phyloP scores from a whole-genome alignment of 306 rosid genomes.

The Fagus sylvatica region DNA sequence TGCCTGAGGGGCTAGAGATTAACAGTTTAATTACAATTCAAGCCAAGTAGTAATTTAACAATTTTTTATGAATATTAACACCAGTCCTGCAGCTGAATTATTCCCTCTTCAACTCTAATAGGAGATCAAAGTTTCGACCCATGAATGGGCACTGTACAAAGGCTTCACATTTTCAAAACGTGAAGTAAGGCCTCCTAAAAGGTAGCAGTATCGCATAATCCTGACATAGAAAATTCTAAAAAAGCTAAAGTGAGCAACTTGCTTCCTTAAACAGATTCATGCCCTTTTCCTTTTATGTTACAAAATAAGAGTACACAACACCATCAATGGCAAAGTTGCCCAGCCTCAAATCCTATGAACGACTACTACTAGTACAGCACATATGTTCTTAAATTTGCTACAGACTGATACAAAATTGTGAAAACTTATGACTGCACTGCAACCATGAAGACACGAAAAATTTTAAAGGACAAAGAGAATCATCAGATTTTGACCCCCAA shows the following conservation, averaged over 20 bases:
- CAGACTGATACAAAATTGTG: conserved; percentile 56
- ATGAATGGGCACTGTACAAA: too few species aligned
- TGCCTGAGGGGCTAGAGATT: too few species aligned
- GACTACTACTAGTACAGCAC: conserved; percentile 43
- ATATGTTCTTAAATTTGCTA: conserved; percentile 34
- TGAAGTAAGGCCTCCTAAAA: too few species aligned
- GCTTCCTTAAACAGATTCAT: conserved; percentile 28
- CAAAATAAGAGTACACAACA: conserved; percentile 50
- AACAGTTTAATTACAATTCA: too few species aligned
- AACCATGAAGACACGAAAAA: conserved; percentile 19
- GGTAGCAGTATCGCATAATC: too few species aligned
- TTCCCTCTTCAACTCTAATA: too few species aligned
- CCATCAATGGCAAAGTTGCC: conserved; percentile 25
- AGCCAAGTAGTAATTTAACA: too few species aligned
- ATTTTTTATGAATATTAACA: too few species aligned
- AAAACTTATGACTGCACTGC: conserved; percentile 34
- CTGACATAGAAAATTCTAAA: too few species aligned
- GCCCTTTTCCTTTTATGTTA: conserved; percentile 47
- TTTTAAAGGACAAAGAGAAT: conserved; percentile 2
- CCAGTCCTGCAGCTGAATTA: too few species aligned
- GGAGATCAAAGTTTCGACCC: too few species aligned
- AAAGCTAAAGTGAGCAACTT: not conserved
- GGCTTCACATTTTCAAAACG: too few species aligned
- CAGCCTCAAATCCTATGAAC: conserved; percentile 37
- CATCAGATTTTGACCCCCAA: conserved; percentile 20